Base-by-base conservation (phyloP, 2,329 filamentous ascomycete genomes). In the Fusarium nelsonii region DNA sequence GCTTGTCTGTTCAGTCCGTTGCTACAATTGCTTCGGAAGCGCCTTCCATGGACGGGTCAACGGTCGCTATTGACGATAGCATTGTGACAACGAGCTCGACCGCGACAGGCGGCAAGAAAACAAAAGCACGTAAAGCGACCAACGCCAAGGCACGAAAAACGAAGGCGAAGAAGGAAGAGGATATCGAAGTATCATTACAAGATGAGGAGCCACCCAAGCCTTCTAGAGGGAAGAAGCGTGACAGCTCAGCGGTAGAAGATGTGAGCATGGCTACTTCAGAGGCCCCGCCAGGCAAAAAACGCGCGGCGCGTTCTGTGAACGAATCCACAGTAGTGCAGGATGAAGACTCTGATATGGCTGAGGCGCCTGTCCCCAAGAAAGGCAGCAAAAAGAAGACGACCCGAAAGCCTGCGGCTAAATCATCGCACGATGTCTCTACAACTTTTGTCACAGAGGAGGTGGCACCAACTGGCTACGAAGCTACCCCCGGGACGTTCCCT, bases 1-100 rank as follows among this genome's bases (percentile, higher is more conserved):
- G 92, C 34, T 76, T 87, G 15, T 91, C 89, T 2, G 80, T 82
- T 7, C 88, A 90, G 68, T 90, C 88, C 3, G 79, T 84, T 9
- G 80, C 83, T 4, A 88, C 86, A 2, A 74, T 78, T 3, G 74
- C 81, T 4, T 87, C 86, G 0, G 87, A 90, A 43, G 74, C 79
- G 8, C 78, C 81, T 14, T 86, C 85, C 0, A 45, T 84, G 4
- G 78, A 81, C 23, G 86, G 88, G 20, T 76, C 83, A 37, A 78
- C 83, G 3, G 81, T 80, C 39, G 84, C 85, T 9, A 77, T 82
- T 39, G 88, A 89, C 50, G 88, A 90, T 56, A 90, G 86, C 63
- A 77, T 89, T 40, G 75, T 90, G 70, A 89, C 88, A 4, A 90
- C 81, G 62, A 81, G 80, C 58, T 92, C 85, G 72, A 89, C 80